Evolutionary conservation across 2,329 filamentous ascomycete genomes (phyloP).

Genomic region (Lasiodiplodia hormozganensis): DNA sequence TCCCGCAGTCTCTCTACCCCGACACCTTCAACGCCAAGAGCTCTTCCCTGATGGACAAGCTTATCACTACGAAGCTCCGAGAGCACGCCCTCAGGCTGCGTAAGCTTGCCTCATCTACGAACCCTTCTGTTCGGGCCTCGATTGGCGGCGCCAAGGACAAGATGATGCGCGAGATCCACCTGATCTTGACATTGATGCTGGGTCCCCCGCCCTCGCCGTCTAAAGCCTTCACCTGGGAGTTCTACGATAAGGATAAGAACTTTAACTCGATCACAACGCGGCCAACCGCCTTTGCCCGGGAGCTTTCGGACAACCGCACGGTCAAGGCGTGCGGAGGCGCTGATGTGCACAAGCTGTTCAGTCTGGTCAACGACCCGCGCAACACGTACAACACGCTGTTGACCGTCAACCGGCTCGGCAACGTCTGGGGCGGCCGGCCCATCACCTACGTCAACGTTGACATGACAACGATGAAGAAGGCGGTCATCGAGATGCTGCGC

Average conservation of each 20-base stretch:
- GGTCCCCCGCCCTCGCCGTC: slow-evolving; percentile 77
- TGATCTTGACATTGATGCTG: slow-evolving; percentile 81
- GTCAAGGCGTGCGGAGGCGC: slow-evolving; percentile 65
- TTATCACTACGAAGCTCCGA: slow-evolving; percentile 85
- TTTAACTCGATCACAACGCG: slow-evolving; percentile 69
- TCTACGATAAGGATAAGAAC: slow-evolving; percentile 71
- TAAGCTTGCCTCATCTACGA: slow-evolving; percentile 53
- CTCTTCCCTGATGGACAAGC: slow-evolving; percentile 71
- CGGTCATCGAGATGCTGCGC: slow-evolving; percentile 78
- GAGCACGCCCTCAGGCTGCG: slow-evolving; percentile 80
- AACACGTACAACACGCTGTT: slow-evolving; percentile 75
- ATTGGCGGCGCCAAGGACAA: slow-evolving; percentile 65
- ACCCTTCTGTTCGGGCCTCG: slow-evolving; percentile 44
- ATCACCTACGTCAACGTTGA: slow-evolving; percentile 85
- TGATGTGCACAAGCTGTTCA: slow-evolving; percentile 74
- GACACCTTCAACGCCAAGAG: slow-evolving; percentile 81
- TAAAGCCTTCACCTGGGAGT: slow-evolving; percentile 80
- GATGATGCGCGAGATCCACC: slow-evolving; percentile 81
- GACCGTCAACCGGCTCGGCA: slow-evolving; percentile 80
- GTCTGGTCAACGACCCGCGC: slow-evolving; percentile 84
- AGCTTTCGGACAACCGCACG: slow-evolving; percentile 66
- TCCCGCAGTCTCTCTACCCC: slow-evolving; percentile 81
- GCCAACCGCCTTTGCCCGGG: slow-evolving; percentile 73
- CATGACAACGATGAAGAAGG: slow-evolving; percentile 73
- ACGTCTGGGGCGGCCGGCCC: slow-evolving; percentile 76